Conservation (phyloP, 2,329 filamentous ascomycete species). For the Monilinia vaccinii-corymbosi region DNA sequence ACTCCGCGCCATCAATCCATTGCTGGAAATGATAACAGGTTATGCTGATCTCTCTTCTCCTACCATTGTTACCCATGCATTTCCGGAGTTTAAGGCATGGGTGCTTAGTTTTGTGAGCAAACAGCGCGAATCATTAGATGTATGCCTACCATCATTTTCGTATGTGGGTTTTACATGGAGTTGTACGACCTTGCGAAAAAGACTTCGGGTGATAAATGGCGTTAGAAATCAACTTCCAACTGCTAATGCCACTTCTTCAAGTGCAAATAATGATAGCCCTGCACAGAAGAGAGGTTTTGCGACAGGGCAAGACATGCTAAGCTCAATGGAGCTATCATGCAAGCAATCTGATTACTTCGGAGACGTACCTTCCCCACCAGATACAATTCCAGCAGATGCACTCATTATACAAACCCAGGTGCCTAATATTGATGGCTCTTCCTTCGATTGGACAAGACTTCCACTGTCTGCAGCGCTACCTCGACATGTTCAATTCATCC, state of each 20-base stretch:
- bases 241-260: background rate
- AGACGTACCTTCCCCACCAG: conserved; percentile 5
- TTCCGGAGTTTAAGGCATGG: conserved; percentile 61
- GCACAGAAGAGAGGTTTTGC: background rate
- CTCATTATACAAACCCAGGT: background rate
- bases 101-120: conserved; percentile 46
- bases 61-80: conserved; percentile 37
- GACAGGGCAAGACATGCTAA: background rate
- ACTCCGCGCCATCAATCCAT: conserved; percentile 39
- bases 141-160: conserved; percentile 43
- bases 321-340: background rate
- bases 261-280: background rate
- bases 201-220: conserved; percentile 60
- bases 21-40: conserved; percentile 25
- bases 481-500: conserved; percentile 63
- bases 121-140: conserved; percentile 42
- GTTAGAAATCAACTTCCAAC: conserved; percentile 25
- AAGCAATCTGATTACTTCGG: conserved; percentile 25
- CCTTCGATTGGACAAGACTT: conserved; percentile 74
- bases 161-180: conserved; percentile 64
- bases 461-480: conserved; percentile 54
- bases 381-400: background rate
- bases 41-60: conserved; percentile 22
- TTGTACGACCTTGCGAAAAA: conserved; percentile 57
- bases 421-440: conserved; percentile 16